Evolutionary conservation across 805 yeast genomes (phyloP), one percentile per base, ranked within the genome.

Genomic region (Pichia pseudocactophila): DNA sequence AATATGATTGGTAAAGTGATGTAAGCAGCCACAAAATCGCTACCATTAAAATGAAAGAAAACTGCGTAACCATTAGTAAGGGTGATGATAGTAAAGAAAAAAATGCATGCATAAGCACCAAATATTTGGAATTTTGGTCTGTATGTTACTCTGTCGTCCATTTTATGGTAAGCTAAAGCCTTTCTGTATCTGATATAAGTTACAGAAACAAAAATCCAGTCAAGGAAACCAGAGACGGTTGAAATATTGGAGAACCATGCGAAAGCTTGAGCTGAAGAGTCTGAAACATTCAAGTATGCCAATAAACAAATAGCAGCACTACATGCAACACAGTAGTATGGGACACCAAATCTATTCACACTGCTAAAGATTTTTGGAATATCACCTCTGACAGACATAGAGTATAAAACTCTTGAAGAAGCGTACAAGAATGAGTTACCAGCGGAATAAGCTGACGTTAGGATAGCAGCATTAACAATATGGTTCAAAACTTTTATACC

Each of bases 401-500:
- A 82, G 57, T 79, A 82, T 25, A 84, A 62, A 3, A 83, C 76
- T 71, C 95, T 73, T 20, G 90, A 78, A 38, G 84, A 78, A 50
- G 78, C 75, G 61, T 79, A 82, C 52, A 84, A 65, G 59, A 77
- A 84, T 5, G 87, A 79, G 64, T 84, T 86, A 27, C 86, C 86
- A 39, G 89, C 88, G 12, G 90, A 56, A 37, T 65, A 72, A 15
- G 70, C 70, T 4, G 68, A 61, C 2, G 67, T 55, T 22, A 70
- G 52, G 30, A 87, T 81, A 55, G 82, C 78, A 3, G 81, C 90
- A 58, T 88, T 88, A 56, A 87, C 71, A 38, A 88, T 76, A 50
- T 81, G 83, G 43, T 86, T 89, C 49, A 87, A 66, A 2, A 76
- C 89, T 25, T 59, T 57, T 50, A 86, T 83, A 39, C 74, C 69